Evolutionary conservation across 176 grass and related monocot species (phyloP), one percentile per base, ranked within the genome.

Genomic region (Tillandsia leiboldiana): DNA sequence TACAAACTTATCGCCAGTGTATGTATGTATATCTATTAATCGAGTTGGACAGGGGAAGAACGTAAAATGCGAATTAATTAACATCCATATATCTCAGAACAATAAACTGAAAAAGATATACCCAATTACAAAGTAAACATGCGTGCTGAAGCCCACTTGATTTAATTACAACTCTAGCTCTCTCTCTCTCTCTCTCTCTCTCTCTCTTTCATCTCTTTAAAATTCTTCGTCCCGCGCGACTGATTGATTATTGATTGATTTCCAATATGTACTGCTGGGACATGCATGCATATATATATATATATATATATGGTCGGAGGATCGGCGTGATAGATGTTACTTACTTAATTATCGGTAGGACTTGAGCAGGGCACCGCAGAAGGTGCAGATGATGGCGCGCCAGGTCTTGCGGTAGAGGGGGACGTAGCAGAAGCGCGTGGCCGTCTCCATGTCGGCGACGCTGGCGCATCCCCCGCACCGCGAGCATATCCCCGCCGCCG

Each of bases 371-470:
- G 95, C 95, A 33, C 95, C 95, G 72, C 95, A 99, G 81, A 99
- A 99, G 74, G 89, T 90, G 80, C 95, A 99, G 63, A 99, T 90
- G 80, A 99, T 99, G 53, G 95, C 95, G 64, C 95, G 89, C 95
- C 95, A 99, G 8, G 77, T 79, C 71, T 73, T 71, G 11, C 95
- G 82, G 75, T 99, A 76, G 12, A 99, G 87, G 22, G 86, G 86
- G 28, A 99, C 82, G 82, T 94, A 93, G 87, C 95, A 99, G 47
- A 99, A 54, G 4, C 95, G 70, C 22, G 95, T 99, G 1, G 84
- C 75, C 13, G 95, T 99, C 82, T 83, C 95, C 87, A 99, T 99
- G 95, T 99, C 95, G 12, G 95, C 95, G 29, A 99, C 95, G 62
- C 84, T 90, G n/a, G 95, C 95, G 73, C 95, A 87, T 1, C 84